A percentile compares a stretch with the other conserved stretches of the same genome.
Conservation (phyloP, 176 grass and related monocot species). For the Phragmites australis region DNA sequence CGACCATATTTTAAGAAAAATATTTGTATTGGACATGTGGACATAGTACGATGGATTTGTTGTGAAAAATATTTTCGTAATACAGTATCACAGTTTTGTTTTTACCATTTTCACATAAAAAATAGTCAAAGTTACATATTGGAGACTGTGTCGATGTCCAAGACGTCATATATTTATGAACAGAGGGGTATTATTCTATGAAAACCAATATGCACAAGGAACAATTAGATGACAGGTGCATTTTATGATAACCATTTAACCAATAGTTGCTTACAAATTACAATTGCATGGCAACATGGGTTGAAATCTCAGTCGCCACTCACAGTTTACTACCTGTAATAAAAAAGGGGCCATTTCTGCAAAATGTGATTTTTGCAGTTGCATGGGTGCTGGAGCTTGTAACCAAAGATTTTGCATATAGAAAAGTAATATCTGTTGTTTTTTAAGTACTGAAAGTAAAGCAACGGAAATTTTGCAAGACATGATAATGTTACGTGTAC, state of each 20-base stretch:
- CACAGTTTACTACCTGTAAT: not conserved
- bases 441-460: slow-evolving; percentile 14
- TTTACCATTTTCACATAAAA: no score
- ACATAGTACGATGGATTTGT: no score
- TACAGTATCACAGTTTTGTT: no score
- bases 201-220: not conserved
- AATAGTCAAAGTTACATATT: no score
- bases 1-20: no score
- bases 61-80: no score
- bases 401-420: slow-evolving; percentile 1
- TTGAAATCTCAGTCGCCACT: slow-evolving; percentile 6
- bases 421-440: not conserved
- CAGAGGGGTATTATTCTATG: no score
- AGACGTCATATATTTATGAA: no score
- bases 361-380: not conserved
- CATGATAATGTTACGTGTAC: not conserved
- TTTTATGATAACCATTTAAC: slow-evolving; percentile 14
- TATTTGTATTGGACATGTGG: no score
- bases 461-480: slow-evolving; percentile 5
- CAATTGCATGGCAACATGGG: not conserved
- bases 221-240: not conserved
- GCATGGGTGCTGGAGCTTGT: not conserved
- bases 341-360: not conserved
- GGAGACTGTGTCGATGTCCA: no score
- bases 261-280: not conserved